A percentile compares a stretch with the other conserved stretches of the same genome.
phyloP scores from a whole-genome alignment of 805 yeast species.

The Saccharomyces paradoxus region DNA sequence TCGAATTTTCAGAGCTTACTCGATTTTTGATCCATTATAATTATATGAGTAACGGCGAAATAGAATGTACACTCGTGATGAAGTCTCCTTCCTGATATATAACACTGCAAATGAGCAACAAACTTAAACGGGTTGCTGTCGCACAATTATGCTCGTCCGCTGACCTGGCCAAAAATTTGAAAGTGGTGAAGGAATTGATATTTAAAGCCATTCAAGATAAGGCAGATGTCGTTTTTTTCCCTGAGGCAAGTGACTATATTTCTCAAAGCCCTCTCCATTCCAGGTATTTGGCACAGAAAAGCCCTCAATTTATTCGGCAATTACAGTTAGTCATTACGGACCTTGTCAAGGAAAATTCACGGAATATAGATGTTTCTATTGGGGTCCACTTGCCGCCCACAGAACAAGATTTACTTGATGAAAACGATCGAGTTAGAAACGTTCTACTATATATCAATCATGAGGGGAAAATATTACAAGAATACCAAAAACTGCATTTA shows the following conservation, averaged over 20 bases:
- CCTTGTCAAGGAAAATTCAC: constrained; percentile 31
- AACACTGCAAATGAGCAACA: not conserved
- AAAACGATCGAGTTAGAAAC: constrained; percentile 50
- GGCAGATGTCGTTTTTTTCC: constrained; percentile 69
- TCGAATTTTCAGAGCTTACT: not conserved
- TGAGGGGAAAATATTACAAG: constrained; percentile 53
- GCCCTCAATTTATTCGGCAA: constrained; percentile 36
- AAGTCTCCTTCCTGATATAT: not conserved
- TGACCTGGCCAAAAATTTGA: constrained; percentile 50
- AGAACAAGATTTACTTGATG: constrained; percentile 11
- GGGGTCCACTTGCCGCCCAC: constrained; percentile 81
- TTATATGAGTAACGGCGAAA: not conserved
- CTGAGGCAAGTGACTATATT: constrained; percentile 90
- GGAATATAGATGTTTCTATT: constrained; percentile 58
- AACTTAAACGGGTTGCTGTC: constrained; percentile 48
- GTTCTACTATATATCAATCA: constrained; percentile 63
- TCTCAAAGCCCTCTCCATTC: constrained; percentile 65
- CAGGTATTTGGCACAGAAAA: constrained; percentile 45
- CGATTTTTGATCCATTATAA: not conserved
- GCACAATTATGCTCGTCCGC: constrained; percentile 81
- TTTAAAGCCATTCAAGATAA: constrained; percentile 51
- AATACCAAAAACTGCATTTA: constrained; percentile 80
- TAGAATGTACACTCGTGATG: not conserved
- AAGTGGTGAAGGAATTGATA: constrained; percentile 50
- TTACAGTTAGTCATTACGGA: constrained; percentile 40